A percentile compares a stretch with the other conserved stretches of the same genome.
Conservation (phyloP, 495 filamentous ascomycete species). For the Penicillium salamii region DNA sequence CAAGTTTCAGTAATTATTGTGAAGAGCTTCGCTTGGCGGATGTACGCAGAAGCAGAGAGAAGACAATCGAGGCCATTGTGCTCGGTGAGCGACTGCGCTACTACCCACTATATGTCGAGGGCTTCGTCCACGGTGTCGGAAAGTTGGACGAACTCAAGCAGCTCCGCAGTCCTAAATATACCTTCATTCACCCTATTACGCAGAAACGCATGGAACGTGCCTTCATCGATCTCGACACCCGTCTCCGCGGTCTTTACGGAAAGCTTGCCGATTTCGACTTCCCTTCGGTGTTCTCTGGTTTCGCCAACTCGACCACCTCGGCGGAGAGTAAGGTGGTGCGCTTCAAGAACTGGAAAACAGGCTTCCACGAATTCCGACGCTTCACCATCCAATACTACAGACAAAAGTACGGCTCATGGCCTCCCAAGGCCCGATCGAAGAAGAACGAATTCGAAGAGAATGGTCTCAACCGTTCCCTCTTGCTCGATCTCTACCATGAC, state of each 20-base stretch:
- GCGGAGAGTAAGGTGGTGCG: conserved; percentile 69
- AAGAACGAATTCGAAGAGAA: conserved; percentile 85
- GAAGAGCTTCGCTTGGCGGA: conserved; percentile 75
- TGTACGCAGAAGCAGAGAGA: conserved; percentile 77
- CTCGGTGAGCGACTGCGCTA: conserved; percentile 84
- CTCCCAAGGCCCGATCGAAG: conserved; percentile 85
- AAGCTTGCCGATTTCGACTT: conserved; percentile 85
- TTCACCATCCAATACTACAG: conserved; percentile 78
- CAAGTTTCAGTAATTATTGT: conserved; percentile 72
- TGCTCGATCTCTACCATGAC: conserved; percentile 82
- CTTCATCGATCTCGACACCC: conserved; percentile 70
- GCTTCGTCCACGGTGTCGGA: conserved; percentile 88
- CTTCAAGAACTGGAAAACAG: conserved; percentile 79
- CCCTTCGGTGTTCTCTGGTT: conserved; percentile 83
- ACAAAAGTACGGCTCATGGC: conserved; percentile 84
- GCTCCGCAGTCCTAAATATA: conserved; percentile 64
- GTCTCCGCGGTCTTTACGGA: conserved; percentile 61
- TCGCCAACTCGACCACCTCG: conserved; percentile 73
- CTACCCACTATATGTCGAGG: conserved; percentile 80
- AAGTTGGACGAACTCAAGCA: conserved; percentile 74
- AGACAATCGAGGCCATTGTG: conserved; percentile 85
- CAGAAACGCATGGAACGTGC: conserved; percentile 77
- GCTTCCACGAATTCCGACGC: conserved; percentile 71
- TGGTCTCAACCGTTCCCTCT: conserved; percentile 79
- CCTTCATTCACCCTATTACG: conserved; percentile 66